phyloP scores from a whole-genome alignment of 257 asterid species.

The Solanum tacnaense region DNA sequence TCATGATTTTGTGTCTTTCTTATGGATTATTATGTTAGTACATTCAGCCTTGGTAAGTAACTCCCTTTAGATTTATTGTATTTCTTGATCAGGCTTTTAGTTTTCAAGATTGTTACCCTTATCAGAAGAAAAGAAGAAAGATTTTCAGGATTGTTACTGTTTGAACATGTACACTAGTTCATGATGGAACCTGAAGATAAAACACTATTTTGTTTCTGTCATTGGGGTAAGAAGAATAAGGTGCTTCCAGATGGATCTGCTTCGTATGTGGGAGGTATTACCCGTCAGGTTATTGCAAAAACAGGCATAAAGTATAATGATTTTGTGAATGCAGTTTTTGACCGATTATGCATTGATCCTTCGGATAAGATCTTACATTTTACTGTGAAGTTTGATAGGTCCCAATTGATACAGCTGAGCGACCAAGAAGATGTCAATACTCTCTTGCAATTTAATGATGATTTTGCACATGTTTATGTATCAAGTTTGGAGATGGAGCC shows the following conservation, averaged over 20 bases:
- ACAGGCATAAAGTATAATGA: neutral
- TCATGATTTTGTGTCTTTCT: neutral
- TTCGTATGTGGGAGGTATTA: neutral
- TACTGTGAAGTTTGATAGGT: neutral
- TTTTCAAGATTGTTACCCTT: neutral
- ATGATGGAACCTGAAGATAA: neutral
- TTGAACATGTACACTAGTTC: neutral
- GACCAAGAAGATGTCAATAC: constrained; percentile 4
- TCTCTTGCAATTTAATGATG: neutral
- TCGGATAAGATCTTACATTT: neutral
- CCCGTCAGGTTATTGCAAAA: neutral
- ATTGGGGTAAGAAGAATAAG: neutral
- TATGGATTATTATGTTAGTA: neutral
- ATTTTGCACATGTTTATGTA: neutral
- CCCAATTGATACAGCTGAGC: neutral
- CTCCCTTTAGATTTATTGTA: neutral
- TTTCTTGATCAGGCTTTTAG: neutral
- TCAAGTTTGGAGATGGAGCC: neutral
- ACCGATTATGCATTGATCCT: neutral
- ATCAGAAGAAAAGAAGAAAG: neutral
- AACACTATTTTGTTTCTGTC: neutral
- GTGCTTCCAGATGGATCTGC: neutral
- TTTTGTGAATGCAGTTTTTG: neutral
- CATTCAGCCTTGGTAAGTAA: neutral
- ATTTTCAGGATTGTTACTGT: neutral